These are phyloP conservation scores for Jackrogersella multiformis DNA, from an alignment of 495 filamentous ascomycete species.

Conservation along the genomic window DNA sequence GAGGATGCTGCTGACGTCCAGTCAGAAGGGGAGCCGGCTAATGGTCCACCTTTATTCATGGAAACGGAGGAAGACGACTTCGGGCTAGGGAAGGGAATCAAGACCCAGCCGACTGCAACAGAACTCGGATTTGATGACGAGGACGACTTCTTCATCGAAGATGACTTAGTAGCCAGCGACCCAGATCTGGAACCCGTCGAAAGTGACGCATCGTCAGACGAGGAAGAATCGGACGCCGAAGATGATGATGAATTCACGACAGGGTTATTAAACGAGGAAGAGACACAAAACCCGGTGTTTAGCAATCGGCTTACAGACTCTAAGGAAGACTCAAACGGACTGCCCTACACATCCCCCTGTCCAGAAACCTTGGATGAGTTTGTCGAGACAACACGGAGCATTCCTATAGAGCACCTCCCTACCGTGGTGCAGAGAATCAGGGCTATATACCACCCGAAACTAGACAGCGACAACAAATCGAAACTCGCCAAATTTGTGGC, in stretches of 20 bases:
- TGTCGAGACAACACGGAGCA: conserved; percentile 66
- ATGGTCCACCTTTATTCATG: conserved; percentile 40
- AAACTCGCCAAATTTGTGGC: conserved; percentile 79
- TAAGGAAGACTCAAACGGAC: conserved; percentile 56
- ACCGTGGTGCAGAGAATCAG: conserved; percentile 88
- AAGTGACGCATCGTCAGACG: conserved; percentile 61
- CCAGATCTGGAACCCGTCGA: conserved; percentile 70
- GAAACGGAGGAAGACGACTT: conserved; percentile 63
- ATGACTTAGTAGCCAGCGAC: conserved; percentile 78
- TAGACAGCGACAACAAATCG: conserved; percentile 82
- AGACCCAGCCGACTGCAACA: conserved; percentile 53
- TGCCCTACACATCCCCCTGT: conserved; percentile 86
- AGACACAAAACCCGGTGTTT: conserved; percentile 57
- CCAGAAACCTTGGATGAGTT: conserved; percentile 80
- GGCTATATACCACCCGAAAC: conserved; percentile 87
- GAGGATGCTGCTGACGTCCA: conserved; percentile 45
- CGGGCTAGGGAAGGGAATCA: conserved; percentile 64
- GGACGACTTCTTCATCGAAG: conserved; percentile 90
- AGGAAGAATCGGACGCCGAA: conserved; percentile 60
- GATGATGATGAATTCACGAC: conserved; percentile 75
- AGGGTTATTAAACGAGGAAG: conserved; percentile 65
- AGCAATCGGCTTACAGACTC: conserved; percentile 34
- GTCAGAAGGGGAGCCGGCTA: conserved; percentile 24
- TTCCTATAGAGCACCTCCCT: conserved; percentile 71
- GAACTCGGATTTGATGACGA: conserved; percentile 81